These are phyloP conservation scores for Penicillium glabrum DNA, from an alignment of 2,329 filamentous ascomycete species.

Conservation along the genomic window DNA sequence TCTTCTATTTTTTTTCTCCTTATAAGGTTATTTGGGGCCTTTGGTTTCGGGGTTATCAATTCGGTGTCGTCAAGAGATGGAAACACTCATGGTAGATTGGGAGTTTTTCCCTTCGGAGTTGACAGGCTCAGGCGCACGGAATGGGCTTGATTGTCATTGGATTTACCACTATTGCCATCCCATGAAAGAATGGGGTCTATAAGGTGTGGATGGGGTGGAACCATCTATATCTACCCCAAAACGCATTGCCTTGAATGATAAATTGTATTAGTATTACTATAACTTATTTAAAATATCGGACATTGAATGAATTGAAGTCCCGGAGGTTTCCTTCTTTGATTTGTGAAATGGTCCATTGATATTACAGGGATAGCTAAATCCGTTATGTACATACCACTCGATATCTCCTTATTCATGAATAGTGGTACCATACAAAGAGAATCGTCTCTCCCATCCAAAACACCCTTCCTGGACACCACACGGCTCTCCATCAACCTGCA, in stretches of 20 bases:
- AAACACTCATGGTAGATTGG: background rate
- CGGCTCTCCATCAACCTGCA: slow-evolving; percentile 35
- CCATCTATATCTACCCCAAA: background rate
- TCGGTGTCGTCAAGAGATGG: background rate
- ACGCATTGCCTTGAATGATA: background rate
- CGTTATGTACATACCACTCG: background rate
- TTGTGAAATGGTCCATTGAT: background rate
- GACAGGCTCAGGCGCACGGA: background rate
- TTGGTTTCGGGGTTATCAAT: background rate
- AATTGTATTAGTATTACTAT: slow-evolving; percentile 9
- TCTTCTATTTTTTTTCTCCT: background rate
- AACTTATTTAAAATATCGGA: background rate
- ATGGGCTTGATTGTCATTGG: background rate
- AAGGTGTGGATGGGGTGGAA: background rate
- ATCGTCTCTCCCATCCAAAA: slow-evolving; percentile 62
- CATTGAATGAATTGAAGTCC: background rate
- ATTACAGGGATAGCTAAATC: background rate
- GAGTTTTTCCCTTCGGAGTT: background rate
- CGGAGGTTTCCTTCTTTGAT: background rate
- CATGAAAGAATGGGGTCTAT: background rate
- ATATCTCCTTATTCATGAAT: slow-evolving; percentile 40
- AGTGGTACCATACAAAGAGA: slow-evolving; percentile 64
- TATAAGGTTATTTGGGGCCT: slow-evolving; percentile 1
- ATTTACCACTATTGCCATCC: background rate
- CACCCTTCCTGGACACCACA: slow-evolving; percentile 45